Evolutionary conservation across 306 rosid genomes (phyloP).

Genomic region (Corylus americana): DNA sequence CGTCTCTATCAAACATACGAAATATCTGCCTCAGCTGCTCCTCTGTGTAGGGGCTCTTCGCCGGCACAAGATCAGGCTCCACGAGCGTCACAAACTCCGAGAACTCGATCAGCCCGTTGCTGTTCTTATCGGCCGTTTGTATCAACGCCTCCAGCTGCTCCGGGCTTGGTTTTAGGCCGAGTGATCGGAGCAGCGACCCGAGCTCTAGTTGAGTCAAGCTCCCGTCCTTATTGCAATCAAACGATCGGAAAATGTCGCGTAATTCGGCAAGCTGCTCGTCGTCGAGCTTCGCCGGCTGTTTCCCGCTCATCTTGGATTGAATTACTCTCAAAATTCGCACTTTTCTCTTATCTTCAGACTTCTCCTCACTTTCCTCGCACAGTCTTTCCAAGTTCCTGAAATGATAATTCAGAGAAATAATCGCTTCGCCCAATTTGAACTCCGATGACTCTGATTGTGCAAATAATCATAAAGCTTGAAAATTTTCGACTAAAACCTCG

Average conservation of each 20-base stretch:
- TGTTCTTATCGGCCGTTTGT: slow-evolving; percentile 76
- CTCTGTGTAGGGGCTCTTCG: slow-evolving; percentile 81
- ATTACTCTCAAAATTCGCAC: not conserved
- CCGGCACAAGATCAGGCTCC: slow-evolving; percentile 76
- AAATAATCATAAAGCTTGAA: not conserved
- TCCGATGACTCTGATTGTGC: not conserved
- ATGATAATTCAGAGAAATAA: too few species aligned
- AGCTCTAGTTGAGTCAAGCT: slow-evolving; percentile 83
- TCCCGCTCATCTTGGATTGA: slow-evolving; percentile 45
- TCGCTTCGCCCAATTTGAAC: too few species aligned
- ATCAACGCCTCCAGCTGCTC: slow-evolving; percentile 73
- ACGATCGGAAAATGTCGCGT: slow-evolving; percentile 74
- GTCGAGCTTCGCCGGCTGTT: slow-evolving; percentile 62
- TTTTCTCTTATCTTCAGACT: not conserved
- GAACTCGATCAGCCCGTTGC: slow-evolving; percentile 77
- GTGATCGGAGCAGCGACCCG: slow-evolving; percentile 77
- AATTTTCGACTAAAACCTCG: not conserved
- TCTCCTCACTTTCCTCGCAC: not conserved
- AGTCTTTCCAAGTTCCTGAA: too few species aligned
- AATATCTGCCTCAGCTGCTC: slow-evolving; percentile 71
- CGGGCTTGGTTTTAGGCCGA: slow-evolving; percentile 78
- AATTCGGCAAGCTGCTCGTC: slow-evolving; percentile 80
- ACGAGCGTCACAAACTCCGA: slow-evolving; percentile 76
- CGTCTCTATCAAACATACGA: slow-evolving; percentile 76
- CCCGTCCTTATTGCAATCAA: slow-evolving; percentile 87